Evolutionary conservation across 2,329 filamentous ascomycete genomes (phyloP), one percentile per base, ranked within the genome.

Genomic region (Scedosporium apiospermum): DNA sequence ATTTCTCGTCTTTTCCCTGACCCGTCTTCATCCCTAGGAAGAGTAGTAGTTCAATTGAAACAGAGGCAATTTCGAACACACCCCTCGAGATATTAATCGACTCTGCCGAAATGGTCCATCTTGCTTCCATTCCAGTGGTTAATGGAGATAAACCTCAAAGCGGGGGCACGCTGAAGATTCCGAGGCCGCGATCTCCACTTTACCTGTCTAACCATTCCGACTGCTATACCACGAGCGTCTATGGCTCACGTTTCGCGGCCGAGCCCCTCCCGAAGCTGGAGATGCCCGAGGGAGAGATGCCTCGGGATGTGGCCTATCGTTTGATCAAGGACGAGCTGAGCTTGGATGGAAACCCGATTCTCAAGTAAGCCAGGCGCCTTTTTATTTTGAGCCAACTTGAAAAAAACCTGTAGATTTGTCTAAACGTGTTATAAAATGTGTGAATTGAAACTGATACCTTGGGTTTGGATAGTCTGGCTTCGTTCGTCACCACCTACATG

Each of bases 401-500:
- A 12, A 26, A 41, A 4, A 12, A 21, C 21, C 18, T 44, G 21
- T 7, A 27, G 41, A n/a, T 41, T 41, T n/a, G 12, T 27, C 26
- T 27, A 46, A 34, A 10, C 30, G 9, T 34, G 30, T 34, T 34
- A 34, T 10, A 34, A 34, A 34, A 34, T 34, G 30, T 34, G 6
- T 34, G 30, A 34, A 34, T 34, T 34, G 30, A 34, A 10, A 10
- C 30, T 34, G 30, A 34, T 34, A 34, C 9, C 30, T 34, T 34
- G 30, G 30, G 7, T 10, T 6, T 58, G 10, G 49, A 16, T 62
- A 95, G 91, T 75, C 77, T 98, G 69, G 93, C 93, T 34, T 93
- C 88, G 44, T 98, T 98, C 71, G 92, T 96, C 67, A 96, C 93
- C 1, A 97, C 93, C 0, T 97, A 96, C 79, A 97, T 96, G 92